Evolutionary conservation across 176 grass and related monocot species (phyloP), one percentile per base, ranked within the genome.

Genomic region (Musa troglodytarum): DNA sequence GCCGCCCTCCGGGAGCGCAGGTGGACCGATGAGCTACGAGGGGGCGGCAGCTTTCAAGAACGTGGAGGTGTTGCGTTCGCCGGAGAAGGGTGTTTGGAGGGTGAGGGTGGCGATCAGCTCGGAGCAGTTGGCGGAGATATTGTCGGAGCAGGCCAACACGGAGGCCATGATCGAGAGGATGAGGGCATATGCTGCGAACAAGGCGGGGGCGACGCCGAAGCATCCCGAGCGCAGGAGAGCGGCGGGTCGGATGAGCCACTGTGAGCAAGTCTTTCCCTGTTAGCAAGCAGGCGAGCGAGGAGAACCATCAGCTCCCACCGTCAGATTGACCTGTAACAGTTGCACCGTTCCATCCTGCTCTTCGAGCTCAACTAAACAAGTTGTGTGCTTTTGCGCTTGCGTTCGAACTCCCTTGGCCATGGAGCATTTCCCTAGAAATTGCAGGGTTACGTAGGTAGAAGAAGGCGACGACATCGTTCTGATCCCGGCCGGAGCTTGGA

Each of bases 151-250:
- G 17, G 69, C 69, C 1, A 23, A 72, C 69, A 72, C 50, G 0
- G 50, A 25, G 69, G 69, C 49, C 50, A 72, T 72, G 50, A 72
- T 72, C 69, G 50, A 72, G 69, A 72, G 69, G 50, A 72, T 72
- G 69, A 72, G 69, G 69, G 22, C 9, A 17, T 72, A 25, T 43
- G 34, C 34, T 19, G 50, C 69, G 9, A 68, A 13, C 26, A 23
- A n/a, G 50, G 20, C 49, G 9, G 3, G 24, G 69, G 11, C n/a
- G 19, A 10, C 17, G 8, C 4, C 7, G 69, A 51, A 4, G 49
- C 13, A 11, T 0, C 4, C 68, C 17, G 52, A 11, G 68, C 3
- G 50, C 68, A 53, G 29, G 43, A 21, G 16, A 53, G 34, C 26
- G 16, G 49, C 69, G 9, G 69, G 12, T 8, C 2, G 17, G 15